Evolutionary conservation across 2,329 filamentous ascomycete genomes (phyloP).

Genomic region (Dactylonectria macrodidyma): DNA sequence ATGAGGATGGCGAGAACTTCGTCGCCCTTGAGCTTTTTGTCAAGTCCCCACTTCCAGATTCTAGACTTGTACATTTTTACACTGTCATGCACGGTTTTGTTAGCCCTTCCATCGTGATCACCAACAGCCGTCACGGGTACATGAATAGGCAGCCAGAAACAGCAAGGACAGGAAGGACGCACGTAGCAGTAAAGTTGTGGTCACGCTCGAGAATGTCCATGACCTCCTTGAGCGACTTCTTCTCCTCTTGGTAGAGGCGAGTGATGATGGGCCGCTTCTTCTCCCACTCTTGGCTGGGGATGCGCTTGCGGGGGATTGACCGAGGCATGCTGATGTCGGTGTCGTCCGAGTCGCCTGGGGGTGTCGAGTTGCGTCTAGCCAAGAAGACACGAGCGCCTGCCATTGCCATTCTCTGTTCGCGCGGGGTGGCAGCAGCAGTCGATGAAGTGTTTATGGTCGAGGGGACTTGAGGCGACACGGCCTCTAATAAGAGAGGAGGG

Average conservation of each 20-base stretch:
- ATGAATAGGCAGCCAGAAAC: not conserved
- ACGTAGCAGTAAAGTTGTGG: constrained; percentile 58
- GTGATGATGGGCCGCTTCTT: constrained; percentile 55
- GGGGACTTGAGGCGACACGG: not conserved
- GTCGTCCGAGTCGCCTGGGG: constrained; percentile 48
- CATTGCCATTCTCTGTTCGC: constrained; percentile 36
- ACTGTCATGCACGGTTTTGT: constrained; percentile 39
- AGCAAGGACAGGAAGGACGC: constrained; percentile 36
- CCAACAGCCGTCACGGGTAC: too few species aligned
- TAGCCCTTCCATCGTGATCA: not conserved
- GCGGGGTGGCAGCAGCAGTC: not conserved
- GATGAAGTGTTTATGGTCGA: constrained; percentile 1
- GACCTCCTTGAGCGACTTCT: constrained; percentile 58
- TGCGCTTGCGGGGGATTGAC: constrained; percentile 48
- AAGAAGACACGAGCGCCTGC: constrained; percentile 42
- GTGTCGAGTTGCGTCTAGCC: constrained; percentile 43
- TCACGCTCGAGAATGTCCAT: constrained; percentile 57
- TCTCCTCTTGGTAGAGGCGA: constrained; percentile 57
- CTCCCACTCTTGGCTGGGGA: constrained; percentile 53
- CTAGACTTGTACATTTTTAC: constrained; percentile 62
- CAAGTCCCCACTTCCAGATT: constrained; percentile 59
- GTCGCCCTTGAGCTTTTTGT: constrained; percentile 59
- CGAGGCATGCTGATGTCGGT: constrained; percentile 47
- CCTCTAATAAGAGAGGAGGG: not conserved
- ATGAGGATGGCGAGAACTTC: constrained; percentile 58